Percentiles rank a stretch among this genome's conserved stretches.
Evolutionary conservation across 768 basidiomycete species (phyloP).

Genomic region (Leccinum boreale): DNA sequence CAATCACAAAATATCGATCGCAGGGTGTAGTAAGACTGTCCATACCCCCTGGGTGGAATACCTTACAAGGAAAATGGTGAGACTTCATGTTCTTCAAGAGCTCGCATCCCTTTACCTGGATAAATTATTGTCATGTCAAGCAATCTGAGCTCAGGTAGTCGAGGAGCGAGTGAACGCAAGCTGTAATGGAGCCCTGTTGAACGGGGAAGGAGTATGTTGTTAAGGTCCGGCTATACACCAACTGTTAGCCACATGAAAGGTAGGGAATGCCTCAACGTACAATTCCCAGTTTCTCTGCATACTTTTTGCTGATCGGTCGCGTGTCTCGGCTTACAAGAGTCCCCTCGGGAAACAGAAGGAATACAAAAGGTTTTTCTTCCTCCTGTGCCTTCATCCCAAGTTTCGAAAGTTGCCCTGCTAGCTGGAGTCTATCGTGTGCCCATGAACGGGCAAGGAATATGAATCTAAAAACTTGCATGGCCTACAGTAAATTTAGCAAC

Average conservation of each 20-base stretch:
- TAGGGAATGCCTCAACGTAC: slow-evolving; percentile 48
- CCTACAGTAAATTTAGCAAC: slow-evolving; percentile 39
- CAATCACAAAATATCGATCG: slow-evolving; percentile 83
- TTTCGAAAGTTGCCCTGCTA: slow-evolving; percentile 62
- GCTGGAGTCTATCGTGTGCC: slow-evolving; percentile 74
- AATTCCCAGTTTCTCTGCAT: slow-evolving; percentile 83
- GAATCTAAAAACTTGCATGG: slow-evolving; percentile 93
- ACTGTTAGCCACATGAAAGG: slow-evolving; percentile 9
- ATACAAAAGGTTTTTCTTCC: slow-evolving; percentile 68
- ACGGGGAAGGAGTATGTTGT: slow-evolving; percentile 81
- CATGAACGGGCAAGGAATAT: slow-evolving; percentile 91
- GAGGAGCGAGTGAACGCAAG: slow-evolving; percentile 74
- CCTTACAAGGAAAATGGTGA: slow-evolving; percentile 39
- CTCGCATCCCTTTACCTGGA: slow-evolving; percentile 53
- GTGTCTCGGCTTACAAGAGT: slow-evolving; percentile 89
- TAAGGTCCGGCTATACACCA: slow-evolving; percentile 64
- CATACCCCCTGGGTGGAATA: slow-evolving; percentile 75
- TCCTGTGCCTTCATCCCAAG: slow-evolving; percentile 68
- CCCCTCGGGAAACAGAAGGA: slow-evolving; percentile 94
- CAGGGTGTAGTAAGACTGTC: slow-evolving; percentile 86
- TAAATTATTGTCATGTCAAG: slow-evolving; percentile 93
- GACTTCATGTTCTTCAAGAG: not conserved
- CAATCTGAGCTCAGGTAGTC: slow-evolving; percentile 72
- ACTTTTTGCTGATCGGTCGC: slow-evolving; percentile 79
- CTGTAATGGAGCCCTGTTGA: slow-evolving; percentile 89